Percentiles rank a stretch among this genome's conserved stretches.
Conservation (phyloP, 2,329 filamentous ascomycete genomes). For the Penicillium polonicum region DNA sequence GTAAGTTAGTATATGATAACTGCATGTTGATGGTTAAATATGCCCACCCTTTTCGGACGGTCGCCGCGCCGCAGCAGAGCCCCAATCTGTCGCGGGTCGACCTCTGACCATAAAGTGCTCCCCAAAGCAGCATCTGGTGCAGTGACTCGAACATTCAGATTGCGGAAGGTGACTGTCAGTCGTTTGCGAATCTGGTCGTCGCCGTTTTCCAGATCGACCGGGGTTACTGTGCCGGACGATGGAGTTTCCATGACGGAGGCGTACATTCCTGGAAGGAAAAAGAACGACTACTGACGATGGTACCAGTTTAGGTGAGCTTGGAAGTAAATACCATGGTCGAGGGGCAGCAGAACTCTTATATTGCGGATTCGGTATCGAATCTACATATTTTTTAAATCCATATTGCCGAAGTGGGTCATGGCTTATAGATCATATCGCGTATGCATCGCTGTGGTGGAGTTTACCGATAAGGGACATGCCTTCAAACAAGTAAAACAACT, state of each 20-base stretch:
- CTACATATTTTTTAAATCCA: constrained; percentile 18
- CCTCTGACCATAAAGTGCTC: constrained; percentile 34
- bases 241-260: constrained; percentile 27
- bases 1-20: background rate
- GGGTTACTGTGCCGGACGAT: constrained; percentile 28
- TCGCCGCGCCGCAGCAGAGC: constrained; percentile 19
- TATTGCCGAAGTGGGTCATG: constrained; percentile 17
- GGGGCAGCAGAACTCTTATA: constrained; percentile 13
- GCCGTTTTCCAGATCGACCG: constrained; percentile 28
- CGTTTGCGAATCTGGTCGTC: constrained; percentile 27
- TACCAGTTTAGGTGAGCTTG: background rate
- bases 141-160: constrained; percentile 36
- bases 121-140: constrained; percentile 39
- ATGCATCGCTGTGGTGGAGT: background rate
- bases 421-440: background rate
- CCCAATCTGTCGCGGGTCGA: constrained; percentile 33
- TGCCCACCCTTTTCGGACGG: constrained; percentile 31
- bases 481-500: background rate
- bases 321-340: background rate
- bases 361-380: background rate
- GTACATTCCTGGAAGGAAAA: background rate
- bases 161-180: constrained; percentile 38
- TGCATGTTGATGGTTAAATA: background rate
- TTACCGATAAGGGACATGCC: background rate
- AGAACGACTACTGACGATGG: background rate